Base-by-base conservation (phyloP, 441 rosid genomes). In the Populus tomentosa region DNA sequence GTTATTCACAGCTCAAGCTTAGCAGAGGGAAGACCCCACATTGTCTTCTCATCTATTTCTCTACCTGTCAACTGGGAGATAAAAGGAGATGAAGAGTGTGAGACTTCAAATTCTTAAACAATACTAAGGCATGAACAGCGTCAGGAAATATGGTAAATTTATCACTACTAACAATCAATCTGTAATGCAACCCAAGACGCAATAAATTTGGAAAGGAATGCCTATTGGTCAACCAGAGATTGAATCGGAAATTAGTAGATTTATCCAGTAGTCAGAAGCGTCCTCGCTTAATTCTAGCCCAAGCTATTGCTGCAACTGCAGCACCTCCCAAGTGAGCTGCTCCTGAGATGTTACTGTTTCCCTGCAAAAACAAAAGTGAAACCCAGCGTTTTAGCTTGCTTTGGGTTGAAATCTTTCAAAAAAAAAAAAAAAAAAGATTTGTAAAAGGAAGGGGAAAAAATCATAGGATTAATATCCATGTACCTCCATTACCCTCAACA, bases 241-340 rank as follows among this genome's bases (percentile, higher is more conserved):
- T 38, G 20, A 70, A 38, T 68, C 14, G 53, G 24, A 53, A 46
- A 71, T 79, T 26, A 42, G 66, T 65, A 20, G 30, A 71, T 69
- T 42, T 38, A 71, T 59, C 10, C 5, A 7, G 71, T 75, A 62
- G 8, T 89, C 80, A 92, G 77, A 86, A 83, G 3, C 90, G 88
- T 62, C 94, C 90, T 79, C 80, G 88, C 86, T 85, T 83, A 33
- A 90, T 79, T 76, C 86, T 84, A 67, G 86, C 86, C 92, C 92
- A 93, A 69, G 89, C 89, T 26, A 93, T 21, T 33, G 91, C 95
- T 21, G 97, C 98, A 86, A 88, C 98, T 32, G 92, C 93, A 20
- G 88, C 97, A 76, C 99, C 98, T 30, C 97, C 98, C 83, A 93
- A 79, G 79, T 93, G 97, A 77, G 91, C 94, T 13, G 97, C 86